Base-by-base conservation (phyloP, 805 yeast genomes). In the Ogataea trehaloabstinens region DNA sequence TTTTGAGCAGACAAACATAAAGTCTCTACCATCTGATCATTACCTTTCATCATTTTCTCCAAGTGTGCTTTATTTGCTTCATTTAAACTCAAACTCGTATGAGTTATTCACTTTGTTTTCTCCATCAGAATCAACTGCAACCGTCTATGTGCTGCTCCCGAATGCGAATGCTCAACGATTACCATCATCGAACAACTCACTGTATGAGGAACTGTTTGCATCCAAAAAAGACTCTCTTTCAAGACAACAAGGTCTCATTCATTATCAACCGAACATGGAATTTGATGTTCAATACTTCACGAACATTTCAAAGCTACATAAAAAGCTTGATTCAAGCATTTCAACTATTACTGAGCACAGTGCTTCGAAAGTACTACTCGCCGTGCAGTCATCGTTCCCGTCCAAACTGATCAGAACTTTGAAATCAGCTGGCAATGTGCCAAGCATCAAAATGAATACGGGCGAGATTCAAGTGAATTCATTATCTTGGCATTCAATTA, bases 401-500 rank as follows among this genome's bases (percentile, higher is more conserved):
- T 51, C 61, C 1, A 74, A 73, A 45, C 51, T 88, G 3, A 42
- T 68, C 33, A 70, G 66, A 37, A 49, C 70, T 4, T 55, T 85
- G 27, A 69, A 67, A 19, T 61, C 78, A 1, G 51, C 80, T 4
- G 42, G 64, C 6, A 80, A 75, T 16, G 71, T 82, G 48, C 95
- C 95, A 4, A 68, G 78, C 1, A 64, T 89, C 25, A 72, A 71
- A 40, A 73, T 85, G 74, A 67, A 72, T 15, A 68, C 77, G 16
- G 71, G 77, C 31, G 85, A 81, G 48, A 54, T 78, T 15, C 64
- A 77, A 1, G 60, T 85, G 21, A 89, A 91, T 8, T 82, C 90
- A 4, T 64, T 90, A 36, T 83, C 89, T 4, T 89, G 96, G 96
- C 93, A 87, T 56, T 59, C 76, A 2, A 66, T 78, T 11, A 70